A percentile compares a stretch with the other conserved stretches of the same genome.
phyloP scores from a whole-genome alignment of 1,284 basidiomycete genomes.

The Phellinidium pouzarii region DNA sequence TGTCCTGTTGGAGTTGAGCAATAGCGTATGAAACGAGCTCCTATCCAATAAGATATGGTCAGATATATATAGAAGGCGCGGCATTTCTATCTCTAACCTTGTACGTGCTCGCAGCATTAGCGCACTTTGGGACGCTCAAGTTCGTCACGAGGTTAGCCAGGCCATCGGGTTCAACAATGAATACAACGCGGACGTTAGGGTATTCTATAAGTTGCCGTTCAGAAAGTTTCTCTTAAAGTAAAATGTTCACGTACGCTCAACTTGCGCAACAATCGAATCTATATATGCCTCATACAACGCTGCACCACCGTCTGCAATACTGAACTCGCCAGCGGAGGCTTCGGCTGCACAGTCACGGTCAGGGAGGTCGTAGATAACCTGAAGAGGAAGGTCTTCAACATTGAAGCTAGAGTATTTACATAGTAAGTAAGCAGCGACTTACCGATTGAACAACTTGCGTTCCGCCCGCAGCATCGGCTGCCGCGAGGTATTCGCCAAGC shows the following conservation, averaged over 20 bases:
- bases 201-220: constrained; percentile 15
- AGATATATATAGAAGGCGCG: background rate
- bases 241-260: constrained; percentile 17
- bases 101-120: constrained; percentile 21
- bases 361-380: constrained; percentile 21
- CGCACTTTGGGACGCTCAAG: constrained; percentile 20
- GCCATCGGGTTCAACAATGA: constrained; percentile 22
- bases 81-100: constrained; percentile 6
- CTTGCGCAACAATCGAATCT: constrained; percentile 20
- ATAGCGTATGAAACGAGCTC: constrained; percentile 22
- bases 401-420: background rate
- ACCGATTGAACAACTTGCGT: constrained; percentile 22
- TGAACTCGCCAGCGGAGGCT: constrained; percentile 21
- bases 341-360: constrained; percentile 22
- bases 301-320: constrained; percentile 21
- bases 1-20: constrained; percentile 21
- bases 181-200: constrained; percentile 21
- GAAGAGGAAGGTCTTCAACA: background rate
- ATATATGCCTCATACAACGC: constrained; percentile 20
- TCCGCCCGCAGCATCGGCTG: constrained; percentile 22
- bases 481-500: constrained; percentile 23
- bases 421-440: background rate
- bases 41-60: background rate
- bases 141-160: constrained; percentile 22
- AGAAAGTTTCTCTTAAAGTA: background rate